These are phyloP conservation scores for Astrothelium subdiscretum DNA, from an alignment of 495 filamentous ascomycete species.

Conservation along the genomic window DNA sequence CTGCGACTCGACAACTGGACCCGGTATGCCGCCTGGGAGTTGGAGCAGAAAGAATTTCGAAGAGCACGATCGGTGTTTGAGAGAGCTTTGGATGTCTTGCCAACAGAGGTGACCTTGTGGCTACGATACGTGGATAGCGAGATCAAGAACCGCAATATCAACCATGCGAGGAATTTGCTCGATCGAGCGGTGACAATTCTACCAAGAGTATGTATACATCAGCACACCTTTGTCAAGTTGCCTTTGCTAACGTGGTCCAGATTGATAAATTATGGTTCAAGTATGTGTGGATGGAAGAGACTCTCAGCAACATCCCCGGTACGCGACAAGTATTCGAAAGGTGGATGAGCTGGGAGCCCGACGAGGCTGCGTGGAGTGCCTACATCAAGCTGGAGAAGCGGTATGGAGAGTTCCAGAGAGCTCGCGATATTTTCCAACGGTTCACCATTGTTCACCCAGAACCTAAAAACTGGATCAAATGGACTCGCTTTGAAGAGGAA, in stretches of 20 bases:
- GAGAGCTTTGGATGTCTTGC: constrained; percentile 82
- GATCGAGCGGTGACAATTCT: constrained; percentile 91
- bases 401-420: constrained; percentile 79
- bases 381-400: constrained; percentile 97
- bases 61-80: constrained; percentile 94
- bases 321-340: constrained; percentile 92
- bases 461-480: constrained; percentile 96
- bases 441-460: constrained; percentile 93
- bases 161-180: constrained; percentile 87
- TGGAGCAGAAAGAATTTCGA: constrained; percentile 97
- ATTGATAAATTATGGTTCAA: constrained; percentile 93
- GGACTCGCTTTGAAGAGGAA: constrained; percentile 95
- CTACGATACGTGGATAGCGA: constrained; percentile 91
- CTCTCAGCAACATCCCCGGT: constrained; percentile 81
- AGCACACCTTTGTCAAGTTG: neutral
- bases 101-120: constrained; percentile 71
- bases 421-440: constrained; percentile 73
- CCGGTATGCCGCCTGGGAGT: constrained; percentile 92
- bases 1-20: constrained; percentile 99
- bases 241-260: neutral
- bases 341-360: constrained; percentile 97
- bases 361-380: constrained; percentile 87
- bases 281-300: constrained; percentile 98
- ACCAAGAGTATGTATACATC: constrained; percentile 46
- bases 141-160: constrained; percentile 95